Percentiles rank a stretch among this genome's conserved stretches.
Conservation (phyloP, 2,329 filamentous ascomycete species). For the Aspergillus oerlinghausenensis region DNA sequence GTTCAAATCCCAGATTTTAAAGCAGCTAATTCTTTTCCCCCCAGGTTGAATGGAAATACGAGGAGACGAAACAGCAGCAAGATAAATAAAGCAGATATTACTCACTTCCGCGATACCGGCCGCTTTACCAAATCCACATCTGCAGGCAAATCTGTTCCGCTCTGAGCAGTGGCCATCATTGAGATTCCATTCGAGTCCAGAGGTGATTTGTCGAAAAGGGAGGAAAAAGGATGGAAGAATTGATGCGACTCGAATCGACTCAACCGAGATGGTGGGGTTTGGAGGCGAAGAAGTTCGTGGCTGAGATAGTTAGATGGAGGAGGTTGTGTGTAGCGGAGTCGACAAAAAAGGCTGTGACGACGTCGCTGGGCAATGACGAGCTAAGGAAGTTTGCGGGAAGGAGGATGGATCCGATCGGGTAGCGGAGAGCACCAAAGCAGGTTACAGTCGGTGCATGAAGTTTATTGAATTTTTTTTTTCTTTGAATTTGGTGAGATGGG, state of each 20-base stretch:
- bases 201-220: slow-evolving; percentile 10
- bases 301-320: slow-evolving; percentile 3
- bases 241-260: slow-evolving; percentile 1
- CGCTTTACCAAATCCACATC: slow-evolving; percentile 57
- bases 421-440: slow-evolving; percentile 13
- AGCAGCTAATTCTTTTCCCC: background rate
- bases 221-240: background rate
- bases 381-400: slow-evolving; percentile 37
- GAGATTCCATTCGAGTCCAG: slow-evolving; percentile 33
- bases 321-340: slow-evolving; percentile 10
- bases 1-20: background rate
- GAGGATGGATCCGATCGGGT: slow-evolving; percentile 21
- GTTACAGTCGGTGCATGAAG: background rate
- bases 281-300: slow-evolving; percentile 1
- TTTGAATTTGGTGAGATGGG: slow-evolving; percentile 2
- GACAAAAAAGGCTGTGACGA: slow-evolving; percentile 18
- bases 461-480: background rate
- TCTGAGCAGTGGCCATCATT: slow-evolving; percentile 41
- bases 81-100: slow-evolving; percentile 16
- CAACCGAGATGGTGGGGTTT: background rate
- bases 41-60: background rate
- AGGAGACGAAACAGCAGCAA: background rate
- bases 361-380: slow-evolving; percentile 25
- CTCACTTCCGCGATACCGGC: slow-evolving; percentile 56
- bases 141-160: slow-evolving; percentile 47